Evolutionary conservation across 305 asterid genomes (phyloP).

Genomic region (Salvia sclarea): DNA sequence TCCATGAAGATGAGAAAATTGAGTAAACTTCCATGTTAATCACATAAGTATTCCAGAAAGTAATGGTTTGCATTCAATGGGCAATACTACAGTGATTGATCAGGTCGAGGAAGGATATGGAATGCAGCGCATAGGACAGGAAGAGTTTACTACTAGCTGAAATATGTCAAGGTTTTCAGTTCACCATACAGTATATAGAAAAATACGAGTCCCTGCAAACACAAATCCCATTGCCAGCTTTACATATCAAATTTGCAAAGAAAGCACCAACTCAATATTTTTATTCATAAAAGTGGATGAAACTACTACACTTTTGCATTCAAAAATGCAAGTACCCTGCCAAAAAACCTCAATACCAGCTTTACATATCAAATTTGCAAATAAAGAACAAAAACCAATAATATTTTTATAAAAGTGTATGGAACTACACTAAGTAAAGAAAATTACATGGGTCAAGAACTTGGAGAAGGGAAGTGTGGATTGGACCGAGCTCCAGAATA

Average conservation of each 20-base stretch:
- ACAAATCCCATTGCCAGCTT: background rate
- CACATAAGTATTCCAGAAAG: background rate
- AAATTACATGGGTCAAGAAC: constrained; percentile 71
- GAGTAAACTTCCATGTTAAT: background rate
- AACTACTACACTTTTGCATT: too few relatives aligned
- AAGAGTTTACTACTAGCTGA: background rate
- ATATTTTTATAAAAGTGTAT: too few relatives aligned
- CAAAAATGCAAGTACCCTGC: constrained; percentile 68
- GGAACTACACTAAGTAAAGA: constrained; percentile 3
- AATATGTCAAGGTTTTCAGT: too few relatives aligned
- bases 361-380: background rate
- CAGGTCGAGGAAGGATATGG: background rate
- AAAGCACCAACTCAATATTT: background rate
- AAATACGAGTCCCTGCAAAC: constrained; percentile 67
- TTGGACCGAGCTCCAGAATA: constrained; percentile 73
- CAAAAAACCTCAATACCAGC: background rate
- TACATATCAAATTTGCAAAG: background rate
- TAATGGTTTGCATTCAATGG: background rate
- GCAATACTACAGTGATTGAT: background rate
- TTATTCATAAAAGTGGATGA: background rate
- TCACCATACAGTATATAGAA: constrained; percentile 28
- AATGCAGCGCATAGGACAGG: background rate
- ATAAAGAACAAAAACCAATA: background rate
- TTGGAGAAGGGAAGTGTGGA: constrained; percentile 58
- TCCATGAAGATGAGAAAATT: background rate